These are phyloP conservation scores for Amyloporia xantha DNA, from an alignment of 768 basidiomycete genomes.

Conservation along the genomic window DNA sequence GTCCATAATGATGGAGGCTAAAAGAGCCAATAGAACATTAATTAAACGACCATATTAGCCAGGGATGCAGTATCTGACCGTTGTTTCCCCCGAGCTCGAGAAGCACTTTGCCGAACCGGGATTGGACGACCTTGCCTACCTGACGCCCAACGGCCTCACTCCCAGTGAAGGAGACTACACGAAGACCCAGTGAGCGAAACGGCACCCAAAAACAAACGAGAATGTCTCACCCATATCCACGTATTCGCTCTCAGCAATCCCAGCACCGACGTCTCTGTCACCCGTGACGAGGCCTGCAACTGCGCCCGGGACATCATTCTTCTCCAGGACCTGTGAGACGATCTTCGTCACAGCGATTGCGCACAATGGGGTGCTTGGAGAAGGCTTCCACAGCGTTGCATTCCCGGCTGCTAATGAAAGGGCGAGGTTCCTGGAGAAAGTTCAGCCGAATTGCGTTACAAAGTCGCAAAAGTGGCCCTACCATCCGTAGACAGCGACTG, in stretches of 20 bases:
- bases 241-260: slow-evolving; percentile 62
- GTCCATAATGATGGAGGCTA: slow-evolving; percentile 71
- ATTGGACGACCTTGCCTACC: slow-evolving; percentile 84
- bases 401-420: slow-evolving; percentile 88
- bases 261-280: slow-evolving; percentile 72
- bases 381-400: slow-evolving; percentile 93
- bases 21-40: background rate
- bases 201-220: background rate
- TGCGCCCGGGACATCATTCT: slow-evolving; percentile 78
- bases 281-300: slow-evolving; percentile 80
- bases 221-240: slow-evolving; percentile 67
- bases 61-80: slow-evolving; percentile 42
- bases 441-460: too few species aligned
- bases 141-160: slow-evolving; percentile 81
- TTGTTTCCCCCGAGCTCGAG: slow-evolving; percentile 96
- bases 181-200: background rate
- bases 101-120: slow-evolving; percentile 83
- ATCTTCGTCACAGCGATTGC: slow-evolving; percentile 90
- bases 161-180: slow-evolving; percentile 88
- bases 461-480: slow-evolving; percentile 26
- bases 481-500: slow-evolving; percentile 91
- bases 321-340: slow-evolving; percentile 72
- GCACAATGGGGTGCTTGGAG: slow-evolving; percentile 81
- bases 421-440: slow-evolving; percentile 69
- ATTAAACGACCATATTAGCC: background rate